These are phyloP conservation scores for Neonothopanus nambi DNA, from an alignment of 1,284 basidiomycete species.

Conservation along the genomic window DNA sequence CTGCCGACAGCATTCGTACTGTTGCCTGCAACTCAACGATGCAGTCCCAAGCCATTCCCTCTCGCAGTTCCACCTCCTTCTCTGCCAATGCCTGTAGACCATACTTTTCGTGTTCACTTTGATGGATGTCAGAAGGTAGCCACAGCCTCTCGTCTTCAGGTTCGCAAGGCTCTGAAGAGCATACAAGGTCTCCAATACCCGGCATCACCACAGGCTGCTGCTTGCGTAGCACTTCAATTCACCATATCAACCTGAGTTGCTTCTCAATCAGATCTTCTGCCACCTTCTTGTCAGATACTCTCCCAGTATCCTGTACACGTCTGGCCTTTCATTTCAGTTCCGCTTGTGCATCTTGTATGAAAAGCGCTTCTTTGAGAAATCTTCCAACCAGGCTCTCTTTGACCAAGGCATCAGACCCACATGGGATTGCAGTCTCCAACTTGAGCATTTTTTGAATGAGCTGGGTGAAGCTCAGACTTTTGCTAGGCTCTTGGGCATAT, in stretches of 20 bases:
- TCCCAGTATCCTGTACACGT: too few relatives aligned
- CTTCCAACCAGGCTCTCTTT: too few relatives aligned
- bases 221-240: not conserved
- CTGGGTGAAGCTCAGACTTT: too few relatives aligned
- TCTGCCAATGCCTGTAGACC: not conserved
- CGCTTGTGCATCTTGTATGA: too few relatives aligned
- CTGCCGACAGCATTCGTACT: not conserved
- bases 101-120: not conserved
- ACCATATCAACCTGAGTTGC: not conserved
- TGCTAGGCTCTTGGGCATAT: too few relatives aligned
- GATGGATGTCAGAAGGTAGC: not conserved
- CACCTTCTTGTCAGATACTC: too few relatives aligned
- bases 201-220: not conserved
- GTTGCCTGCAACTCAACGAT: not conserved
- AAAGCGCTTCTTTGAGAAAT: too few relatives aligned
- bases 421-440: too few relatives aligned
- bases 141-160: not conserved
- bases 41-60: not conserved
- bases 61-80: not conserved
- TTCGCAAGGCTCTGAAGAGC: not conserved
- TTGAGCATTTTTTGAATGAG: too few relatives aligned
- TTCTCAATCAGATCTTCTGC: too few relatives aligned
- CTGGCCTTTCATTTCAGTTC: too few relatives aligned
- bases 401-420: too few relatives aligned
- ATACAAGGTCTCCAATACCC: not conserved